Percentiles rank a stretch among this genome's conserved stretches.
Conservation (phyloP, 805 yeast species). For the Sugiyamaella chiloensis region DNA sequence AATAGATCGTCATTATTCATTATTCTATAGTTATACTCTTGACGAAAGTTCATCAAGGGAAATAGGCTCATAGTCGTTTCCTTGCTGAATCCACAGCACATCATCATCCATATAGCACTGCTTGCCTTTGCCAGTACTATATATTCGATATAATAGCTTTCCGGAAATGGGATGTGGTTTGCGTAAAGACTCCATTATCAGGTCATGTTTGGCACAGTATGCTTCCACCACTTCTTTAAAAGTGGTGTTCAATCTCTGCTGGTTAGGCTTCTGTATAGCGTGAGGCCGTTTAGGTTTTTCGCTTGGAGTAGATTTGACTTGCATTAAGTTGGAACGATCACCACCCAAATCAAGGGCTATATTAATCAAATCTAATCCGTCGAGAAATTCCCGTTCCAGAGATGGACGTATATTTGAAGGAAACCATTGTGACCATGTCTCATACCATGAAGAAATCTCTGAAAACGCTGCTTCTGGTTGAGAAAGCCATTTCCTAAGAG, state of each 20-base stretch:
- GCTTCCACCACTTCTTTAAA: constrained; percentile 66
- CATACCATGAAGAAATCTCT: constrained; percentile 34
- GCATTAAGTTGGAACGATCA: not conserved
- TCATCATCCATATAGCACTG: constrained; percentile 58
- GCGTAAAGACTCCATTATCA: constrained; percentile 40
- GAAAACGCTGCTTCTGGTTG: constrained; percentile 20
- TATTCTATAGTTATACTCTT: not conserved
- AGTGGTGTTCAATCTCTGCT: constrained; percentile 30
- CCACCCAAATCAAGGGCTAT: constrained; percentile 27
- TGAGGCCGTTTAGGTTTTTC: not conserved
- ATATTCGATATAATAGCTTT: constrained; percentile 43
- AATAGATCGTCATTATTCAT: too few species aligned
- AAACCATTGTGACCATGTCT: constrained; percentile 32
- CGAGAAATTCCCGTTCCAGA: constrained; percentile 20
- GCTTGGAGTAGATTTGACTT: not conserved
- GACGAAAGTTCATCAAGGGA: constrained; percentile 18
- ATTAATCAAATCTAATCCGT: constrained; percentile 35
- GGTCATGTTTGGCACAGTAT: constrained; percentile 51
- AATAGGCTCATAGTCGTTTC: constrained; percentile 21
- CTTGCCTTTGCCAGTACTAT: constrained; percentile 36
- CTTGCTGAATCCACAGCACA: constrained; percentile 50
- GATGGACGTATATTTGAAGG: constrained; percentile 21
- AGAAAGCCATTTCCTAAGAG: constrained; percentile 32
- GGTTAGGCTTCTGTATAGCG: not conserved
- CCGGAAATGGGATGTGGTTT: constrained; percentile 40